phyloP scores from a whole-genome alignment of 1,139 yeast species.

The Hyphopichia pseudoburtonii region DNA sequence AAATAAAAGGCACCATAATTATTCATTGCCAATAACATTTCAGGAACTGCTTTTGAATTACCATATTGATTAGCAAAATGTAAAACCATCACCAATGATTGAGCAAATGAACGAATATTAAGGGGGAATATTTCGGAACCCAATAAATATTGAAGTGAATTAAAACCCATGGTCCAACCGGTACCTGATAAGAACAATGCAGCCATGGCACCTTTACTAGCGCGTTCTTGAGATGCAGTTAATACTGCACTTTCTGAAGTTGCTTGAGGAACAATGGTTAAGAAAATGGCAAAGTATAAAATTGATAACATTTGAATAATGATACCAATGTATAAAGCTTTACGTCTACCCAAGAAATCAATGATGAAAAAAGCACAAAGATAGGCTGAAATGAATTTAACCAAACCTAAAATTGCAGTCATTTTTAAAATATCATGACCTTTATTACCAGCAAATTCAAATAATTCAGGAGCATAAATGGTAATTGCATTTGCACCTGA shows the following conservation, averaged over 20 bases:
- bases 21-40: constrained; percentile 37
- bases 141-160: constrained; percentile 46
- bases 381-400: constrained; percentile 32
- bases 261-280: constrained; percentile 35
- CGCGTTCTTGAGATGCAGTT: constrained; percentile 20
- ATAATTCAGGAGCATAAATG: constrained; percentile 46
- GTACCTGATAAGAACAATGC: constrained; percentile 43
- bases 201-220: constrained; percentile 41
- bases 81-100: constrained; percentile 43
- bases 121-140: constrained; percentile 50
- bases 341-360: constrained; percentile 32
- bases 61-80: constrained; percentile 51
- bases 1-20: constrained; percentile 46
- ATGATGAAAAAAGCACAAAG: constrained; percentile 33
- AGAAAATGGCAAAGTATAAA: constrained; percentile 32
- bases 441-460: constrained; percentile 38
- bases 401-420: constrained; percentile 36
- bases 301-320: constrained; percentile 16
- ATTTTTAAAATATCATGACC: constrained; percentile 23
- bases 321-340: constrained; percentile 25
- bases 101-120: constrained; percentile 42
- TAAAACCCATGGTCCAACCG: constrained; percentile 59
- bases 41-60: constrained; percentile 46
- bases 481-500: constrained; percentile 52
- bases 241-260: constrained; percentile 17